Base-by-base conservation (phyloP, 2,329 filamentous ascomycete genomes). In the Endoconidiophora polonica region DNA sequence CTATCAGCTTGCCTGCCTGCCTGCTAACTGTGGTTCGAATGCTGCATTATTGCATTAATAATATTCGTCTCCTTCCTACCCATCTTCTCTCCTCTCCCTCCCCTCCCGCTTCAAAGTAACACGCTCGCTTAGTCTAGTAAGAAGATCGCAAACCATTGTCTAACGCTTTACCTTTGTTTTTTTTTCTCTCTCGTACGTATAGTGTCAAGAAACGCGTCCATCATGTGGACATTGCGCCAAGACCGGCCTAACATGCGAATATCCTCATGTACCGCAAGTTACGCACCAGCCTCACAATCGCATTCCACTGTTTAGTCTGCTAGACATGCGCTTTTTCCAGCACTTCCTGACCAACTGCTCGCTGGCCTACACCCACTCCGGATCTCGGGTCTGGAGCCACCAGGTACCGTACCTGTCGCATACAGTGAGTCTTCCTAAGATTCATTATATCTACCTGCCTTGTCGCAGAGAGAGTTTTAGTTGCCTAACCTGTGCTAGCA, bases 241-340 rank as follows among this genome's bases (percentile, higher is more conserved):
- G 63, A 73, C 73, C 38, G 75, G 74, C 0, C 62, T 81, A 48
- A 69, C 72, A 46, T 82, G 79, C 63, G 73, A 77, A 59, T 82
- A 82, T 60, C 77, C 78, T 3, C 61, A 67, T 5, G 54, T 62
- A 20, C 70, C 71, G 5, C 67, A 67, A 48, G 67, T 76, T 36
- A 65, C 65, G 14, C 71, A 76, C 50, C 55, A 76, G 71, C 73
- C 73, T n/a, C 70, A 72, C 54, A 64, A 71, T 55, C 73, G 74
- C 55, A 68, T 75, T n/a, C 74, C 72, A 2, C 60, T 77, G 0
- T 79, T 79, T 58, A 76, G 68, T 48, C 57, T 78, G 50, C 71
- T 76, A 46, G 79, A 82, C 57, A 80, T 83, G 77, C 72, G 77
- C 37, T 72, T 81, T 59, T 82, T 82, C 56, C 78, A 82, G 59